These are phyloP conservation scores for Penicillium soppii DNA, from an alignment of 495 filamentous ascomycete species.

Conservation along the genomic window DNA sequence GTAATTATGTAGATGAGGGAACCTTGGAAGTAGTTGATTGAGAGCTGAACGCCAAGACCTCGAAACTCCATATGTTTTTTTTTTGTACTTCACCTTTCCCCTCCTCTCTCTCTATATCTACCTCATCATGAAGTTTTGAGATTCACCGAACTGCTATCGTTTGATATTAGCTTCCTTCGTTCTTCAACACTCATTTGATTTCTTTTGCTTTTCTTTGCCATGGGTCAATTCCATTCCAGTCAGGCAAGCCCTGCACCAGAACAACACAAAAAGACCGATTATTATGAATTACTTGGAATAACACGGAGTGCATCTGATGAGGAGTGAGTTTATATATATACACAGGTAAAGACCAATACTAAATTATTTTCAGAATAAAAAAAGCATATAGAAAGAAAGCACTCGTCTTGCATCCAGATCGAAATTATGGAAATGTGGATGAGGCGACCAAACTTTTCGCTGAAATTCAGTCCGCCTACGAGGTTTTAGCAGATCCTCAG, in stretches of 20 bases:
- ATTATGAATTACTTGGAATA: conserved; percentile 85
- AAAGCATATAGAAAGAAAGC: conserved; percentile 90
- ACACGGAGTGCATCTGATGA: conserved; percentile 72
- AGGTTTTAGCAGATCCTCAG: conserved; percentile 91
- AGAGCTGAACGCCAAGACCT: not conserved
- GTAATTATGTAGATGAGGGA: not conserved
- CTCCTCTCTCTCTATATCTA: not conserved
- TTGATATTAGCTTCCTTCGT: not conserved
- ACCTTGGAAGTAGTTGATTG: too few relatives aligned
- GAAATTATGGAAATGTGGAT: conserved; percentile 85
- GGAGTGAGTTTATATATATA: conserved; percentile 59
- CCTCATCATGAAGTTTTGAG: not conserved
- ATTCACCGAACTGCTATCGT: not conserved
- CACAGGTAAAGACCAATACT: not conserved
- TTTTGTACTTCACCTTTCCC: not conserved
- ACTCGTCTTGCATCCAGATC: conserved; percentile 90
- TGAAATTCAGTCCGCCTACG: conserved; percentile 89
- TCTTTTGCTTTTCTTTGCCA: conserved; percentile 26
- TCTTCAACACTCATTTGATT: not conserved
- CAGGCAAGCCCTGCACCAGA: conserved; percentile 28
- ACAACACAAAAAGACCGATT: conserved; percentile 66
- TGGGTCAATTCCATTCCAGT: conserved; percentile 80
- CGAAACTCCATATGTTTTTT: not conserved
- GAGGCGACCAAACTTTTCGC: conserved; percentile 82
- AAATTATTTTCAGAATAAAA: conserved; percentile 65